Conservation (phyloP, 805 yeast genomes). For the Phaffomyces antillensis region DNA sequence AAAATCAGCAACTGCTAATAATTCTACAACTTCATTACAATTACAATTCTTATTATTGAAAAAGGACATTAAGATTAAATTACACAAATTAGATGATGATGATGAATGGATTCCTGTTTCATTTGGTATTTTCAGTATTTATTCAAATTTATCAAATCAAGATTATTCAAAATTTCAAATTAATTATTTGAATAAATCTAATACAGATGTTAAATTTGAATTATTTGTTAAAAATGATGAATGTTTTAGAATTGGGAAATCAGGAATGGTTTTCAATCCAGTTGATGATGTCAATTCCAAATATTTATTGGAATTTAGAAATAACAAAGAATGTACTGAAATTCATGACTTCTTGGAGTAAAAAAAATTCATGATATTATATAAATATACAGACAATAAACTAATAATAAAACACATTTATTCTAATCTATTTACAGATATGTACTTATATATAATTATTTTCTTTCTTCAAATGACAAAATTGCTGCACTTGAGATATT, state of each 20-base stretch:
- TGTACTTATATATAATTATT: not conserved
- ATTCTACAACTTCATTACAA: constrained; percentile 3
- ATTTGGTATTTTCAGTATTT: constrained; percentile 16
- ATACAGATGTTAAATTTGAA: not conserved
- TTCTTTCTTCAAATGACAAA: constrained; percentile 31
- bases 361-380: too few relatives aligned
- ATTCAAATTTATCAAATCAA: constrained; percentile 16
- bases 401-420: too few relatives aligned
- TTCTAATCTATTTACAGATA: not conserved
- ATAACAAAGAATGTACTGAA: constrained; percentile 15
- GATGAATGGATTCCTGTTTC: constrained; percentile 23
- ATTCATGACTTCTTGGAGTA: constrained; percentile 14
- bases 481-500: constrained; percentile 74
- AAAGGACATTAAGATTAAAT: constrained; percentile 15
- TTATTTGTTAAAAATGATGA: constrained; percentile 11
- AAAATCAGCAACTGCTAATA: not conserved
- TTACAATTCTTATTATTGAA: constrained; percentile 15
- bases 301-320: constrained; percentile 21
- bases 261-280: constrained; percentile 16
- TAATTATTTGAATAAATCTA: constrained; percentile 2
- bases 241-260: constrained; percentile 18
- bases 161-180: constrained; percentile 16
- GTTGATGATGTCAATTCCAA: constrained; percentile 15
- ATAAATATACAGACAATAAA: not conserved
- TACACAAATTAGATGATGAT: constrained; percentile 18